Percentiles rank a stretch among this genome's conserved stretches.
Evolutionary conservation across 1,284 basidiomycete species (phyloP).

Genomic region (Cutaneotrichosporon mucoides): DNA sequence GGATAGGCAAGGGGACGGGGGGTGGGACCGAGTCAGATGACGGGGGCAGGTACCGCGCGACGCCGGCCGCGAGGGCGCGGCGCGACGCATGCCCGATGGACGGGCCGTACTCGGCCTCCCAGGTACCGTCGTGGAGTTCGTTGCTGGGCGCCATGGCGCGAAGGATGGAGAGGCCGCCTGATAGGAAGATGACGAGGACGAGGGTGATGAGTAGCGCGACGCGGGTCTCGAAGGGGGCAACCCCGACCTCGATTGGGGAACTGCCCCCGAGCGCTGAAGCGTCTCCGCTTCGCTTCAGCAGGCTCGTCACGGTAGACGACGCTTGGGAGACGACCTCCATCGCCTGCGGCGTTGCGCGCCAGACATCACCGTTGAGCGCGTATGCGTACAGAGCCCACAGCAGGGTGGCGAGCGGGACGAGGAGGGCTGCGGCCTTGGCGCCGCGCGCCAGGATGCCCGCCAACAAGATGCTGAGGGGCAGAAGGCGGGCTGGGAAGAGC

Average conservation of each 20-base stretch:
- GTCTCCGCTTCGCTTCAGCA: background rate
- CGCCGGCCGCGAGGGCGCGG: constrained; percentile 17
- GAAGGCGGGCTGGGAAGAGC: constrained; percentile 14
- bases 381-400: constrained; percentile 20
- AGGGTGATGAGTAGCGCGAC: constrained; percentile 18
- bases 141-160: constrained; percentile 20
- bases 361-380: constrained; percentile 20
- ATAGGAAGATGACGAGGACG: constrained; percentile 17
- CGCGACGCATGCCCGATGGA: constrained; percentile 13
- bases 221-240: constrained; percentile 22
- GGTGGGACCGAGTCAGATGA: constrained; percentile 12
- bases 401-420: constrained; percentile 13
- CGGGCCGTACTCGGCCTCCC: constrained; percentile 23
- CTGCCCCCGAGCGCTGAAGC: background rate
- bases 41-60: constrained; percentile 18
- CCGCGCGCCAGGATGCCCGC: constrained; percentile 21
- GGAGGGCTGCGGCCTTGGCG: constrained; percentile 17
- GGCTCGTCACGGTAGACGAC: background rate
- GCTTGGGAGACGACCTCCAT: background rate
- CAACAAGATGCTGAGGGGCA: constrained; percentile 17
- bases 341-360: constrained; percentile 6
- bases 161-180: constrained; percentile 14
- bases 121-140: constrained; percentile 21
- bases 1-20: constrained; percentile 15
- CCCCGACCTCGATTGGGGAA: constrained; percentile 15